Evolutionary conservation across 257 asterid genomes (phyloP), one percentile per base, ranked within the genome.

Genomic region (Hygrophila difformis): DNA sequence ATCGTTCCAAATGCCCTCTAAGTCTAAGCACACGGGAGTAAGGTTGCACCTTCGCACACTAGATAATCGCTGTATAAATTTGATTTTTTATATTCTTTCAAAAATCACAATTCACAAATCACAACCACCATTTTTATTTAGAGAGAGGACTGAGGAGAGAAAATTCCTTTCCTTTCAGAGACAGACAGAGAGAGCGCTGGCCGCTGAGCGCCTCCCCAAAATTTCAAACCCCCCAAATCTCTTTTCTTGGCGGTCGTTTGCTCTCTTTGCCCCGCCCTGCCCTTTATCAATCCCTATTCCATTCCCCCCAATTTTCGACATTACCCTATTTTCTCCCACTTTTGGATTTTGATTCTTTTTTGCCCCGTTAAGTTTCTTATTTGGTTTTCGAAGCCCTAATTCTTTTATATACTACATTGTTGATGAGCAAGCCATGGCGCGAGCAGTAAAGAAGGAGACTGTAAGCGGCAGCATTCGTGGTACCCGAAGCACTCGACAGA

Each of bases 361-460:
- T 35, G 14, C 3, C 3, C 35, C 36, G 11, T 15, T 22, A 8
- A 34, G 15, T 22, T 34, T 35, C 8, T 12, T 2, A 36, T 7
- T 21, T 19, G 36, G 15, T 13, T 24, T 11, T 31, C 19, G 8
- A 21, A 33, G 53, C 69, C 72, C 60, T 57, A 51, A 47, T 58
- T 26, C 8, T 26, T 26, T 26, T 26, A 26, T 26, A 26, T 26
- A 8, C 35, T 45, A 55, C 35, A 23, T 35, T 18, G 20, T 39
- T n/a, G 5, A 8, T 48, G 21, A 15, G 2, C 29, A 19, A 18
- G 42, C 54, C 15, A 61, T 65, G 69, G 71, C 57, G 69, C 62
- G 43, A 60, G 6, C 64, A 6, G 72, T 49, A 23, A 70, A 74
- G 54, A 50, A 51, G 37, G 82, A 69, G 44, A 14, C 29, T 13